phyloP scores from a whole-genome alignment of 179 eudicot genomes.

The Monotropa hypopitys region DNA sequence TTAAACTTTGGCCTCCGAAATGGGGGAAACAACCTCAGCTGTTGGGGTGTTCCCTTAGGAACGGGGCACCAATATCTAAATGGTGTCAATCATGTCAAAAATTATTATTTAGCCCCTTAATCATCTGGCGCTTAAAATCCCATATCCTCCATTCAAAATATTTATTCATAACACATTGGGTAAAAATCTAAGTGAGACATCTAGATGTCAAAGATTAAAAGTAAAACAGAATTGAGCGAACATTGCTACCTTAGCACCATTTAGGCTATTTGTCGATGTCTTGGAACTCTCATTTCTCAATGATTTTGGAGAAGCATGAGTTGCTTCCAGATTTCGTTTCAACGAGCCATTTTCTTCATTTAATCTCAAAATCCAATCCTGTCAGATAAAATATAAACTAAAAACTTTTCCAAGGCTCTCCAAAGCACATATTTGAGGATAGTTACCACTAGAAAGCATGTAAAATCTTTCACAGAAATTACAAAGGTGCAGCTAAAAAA shows the following conservation, averaged over 20 bases:
- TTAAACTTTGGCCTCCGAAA: background rate
- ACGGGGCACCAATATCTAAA: background rate
- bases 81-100: background rate
- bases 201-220: background rate
- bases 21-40: background rate
- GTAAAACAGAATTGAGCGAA: background rate
- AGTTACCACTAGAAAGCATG: background rate
- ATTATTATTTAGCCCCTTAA: background rate
- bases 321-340: conserved; percentile 44
- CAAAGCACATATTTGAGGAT: background rate
- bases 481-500: background rate
- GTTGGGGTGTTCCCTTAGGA: background rate
- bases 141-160: background rate
- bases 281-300: conserved; percentile 36
- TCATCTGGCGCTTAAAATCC: background rate
- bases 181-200: background rate
- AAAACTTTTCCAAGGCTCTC: background rate
- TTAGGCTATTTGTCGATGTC: conserved; percentile 27
- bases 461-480: background rate
- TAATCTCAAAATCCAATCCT: conserved; percentile 59
- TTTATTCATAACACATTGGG: background rate
- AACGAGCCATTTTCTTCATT: conserved; percentile 62
- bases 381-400: conserved; percentile 15
- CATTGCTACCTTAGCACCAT: conserved; percentile 40
- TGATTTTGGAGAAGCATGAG: conserved; percentile 37